Percentiles rank a stretch among this genome's conserved stretches.
Conservation (phyloP, 129 eudicot genomes). For the Flaveria trinervia region DNA sequence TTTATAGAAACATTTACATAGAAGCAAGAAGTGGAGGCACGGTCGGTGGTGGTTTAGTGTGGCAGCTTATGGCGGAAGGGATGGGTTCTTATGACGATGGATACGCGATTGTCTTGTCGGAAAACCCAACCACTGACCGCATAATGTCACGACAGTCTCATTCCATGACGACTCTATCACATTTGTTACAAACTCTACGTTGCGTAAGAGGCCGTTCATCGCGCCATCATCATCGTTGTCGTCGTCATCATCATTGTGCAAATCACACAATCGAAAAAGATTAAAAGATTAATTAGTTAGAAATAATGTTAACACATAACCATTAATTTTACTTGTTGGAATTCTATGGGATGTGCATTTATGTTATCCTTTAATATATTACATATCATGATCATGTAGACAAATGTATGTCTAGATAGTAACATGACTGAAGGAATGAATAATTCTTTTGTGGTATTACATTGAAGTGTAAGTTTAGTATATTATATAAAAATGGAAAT, state of each 20-base stretch:
- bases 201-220: too few relatives aligned
- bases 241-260: neutral
- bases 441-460: neutral
- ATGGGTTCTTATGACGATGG: constrained; percentile 65
- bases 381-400: too few relatives aligned
- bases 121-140: constrained; percentile 45
- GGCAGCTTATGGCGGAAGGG: constrained; percentile 69
- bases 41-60: constrained; percentile 64
- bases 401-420: neutral
- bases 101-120: constrained; percentile 48
- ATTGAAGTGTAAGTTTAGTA: neutral
- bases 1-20: constrained; percentile 48
- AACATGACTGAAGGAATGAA: neutral
- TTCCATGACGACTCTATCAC: constrained; percentile 47
- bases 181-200: constrained; percentile 16
- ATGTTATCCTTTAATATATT: too few relatives aligned
- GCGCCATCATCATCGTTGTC: neutral
- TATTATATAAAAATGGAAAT: neutral
- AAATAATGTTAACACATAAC: too few relatives aligned
- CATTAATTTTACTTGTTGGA: too few relatives aligned
- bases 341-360: too few relatives aligned
- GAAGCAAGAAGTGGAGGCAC: constrained; percentile 61
- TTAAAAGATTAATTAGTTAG: neutral
- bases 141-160: constrained; percentile 60
- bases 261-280: constrained; percentile 16